Evolutionary conservation across 148 eudicot genomes (phyloP).

Genomic region (Spergularia bocconei): DNA sequence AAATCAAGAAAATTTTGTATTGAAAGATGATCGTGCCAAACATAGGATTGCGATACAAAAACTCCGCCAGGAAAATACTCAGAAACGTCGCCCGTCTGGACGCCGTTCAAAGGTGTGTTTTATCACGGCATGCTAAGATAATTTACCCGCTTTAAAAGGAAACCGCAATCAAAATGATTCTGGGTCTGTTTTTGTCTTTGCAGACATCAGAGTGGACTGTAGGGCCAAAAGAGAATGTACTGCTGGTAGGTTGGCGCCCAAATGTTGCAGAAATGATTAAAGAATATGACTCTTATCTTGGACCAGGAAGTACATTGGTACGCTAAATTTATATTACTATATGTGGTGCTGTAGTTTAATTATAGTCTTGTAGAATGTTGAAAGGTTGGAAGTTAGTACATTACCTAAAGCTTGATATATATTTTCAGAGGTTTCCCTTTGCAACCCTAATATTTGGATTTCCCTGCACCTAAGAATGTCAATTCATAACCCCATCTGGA

Average conservation of each 20-base stretch:
- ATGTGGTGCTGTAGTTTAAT: neutral
- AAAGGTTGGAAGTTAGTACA: neutral
- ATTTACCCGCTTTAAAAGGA: neutral
- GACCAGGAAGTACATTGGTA: conserved; percentile 97
- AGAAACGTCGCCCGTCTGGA: conserved; percentile 44
- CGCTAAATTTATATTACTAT: conserved; percentile 11
- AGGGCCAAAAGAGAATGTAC: conserved; percentile 80
- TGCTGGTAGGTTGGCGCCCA: conserved; percentile 92
- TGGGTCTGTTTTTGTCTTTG: conserved; percentile 7
- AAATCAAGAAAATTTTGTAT: conserved; percentile 28
- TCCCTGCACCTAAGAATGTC: too few relatives aligned
- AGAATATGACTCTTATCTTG: conserved; percentile 90
- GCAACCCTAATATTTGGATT: too few relatives aligned
- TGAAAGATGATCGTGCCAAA: conserved; percentile 28
- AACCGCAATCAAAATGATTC: neutral
- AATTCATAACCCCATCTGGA: too few relatives aligned
- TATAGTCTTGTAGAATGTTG: neutral
- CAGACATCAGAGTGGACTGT: conserved; percentile 66
- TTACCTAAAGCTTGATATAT: neutral
- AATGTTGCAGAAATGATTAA: conserved; percentile 76
- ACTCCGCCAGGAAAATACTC: conserved; percentile 46
- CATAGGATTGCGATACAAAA: conserved; percentile 34
- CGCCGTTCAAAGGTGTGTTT: conserved; percentile 68
- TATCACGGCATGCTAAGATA: neutral
- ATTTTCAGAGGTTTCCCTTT: too few relatives aligned